Base-by-base conservation (phyloP, 106 monocot genomes). In the Gastrodia elata region DNA sequence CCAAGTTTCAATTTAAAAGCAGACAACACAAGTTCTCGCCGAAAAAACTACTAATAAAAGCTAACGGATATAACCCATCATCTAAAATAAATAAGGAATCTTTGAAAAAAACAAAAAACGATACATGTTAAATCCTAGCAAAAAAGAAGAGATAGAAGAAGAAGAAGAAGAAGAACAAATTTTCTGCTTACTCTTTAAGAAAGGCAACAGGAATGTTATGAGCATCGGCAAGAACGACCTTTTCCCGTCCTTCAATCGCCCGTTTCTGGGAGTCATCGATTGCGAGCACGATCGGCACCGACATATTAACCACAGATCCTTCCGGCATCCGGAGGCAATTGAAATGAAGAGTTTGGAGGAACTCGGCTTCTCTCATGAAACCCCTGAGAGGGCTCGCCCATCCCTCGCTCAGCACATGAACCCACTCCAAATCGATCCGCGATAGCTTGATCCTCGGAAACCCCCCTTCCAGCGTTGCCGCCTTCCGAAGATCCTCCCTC, bases 281-380 rank as follows among this genome's bases (percentile, higher is more conserved):
- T 24, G 92, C 83, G 76, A 97, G 90, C 76, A 97, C 92, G 78
- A 97, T 97, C 38, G 92, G 93, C 52, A 97, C 84, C 70, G 97
- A 93, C 97, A 97, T 97, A 76, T 97, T 97, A 68, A 91, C 90
- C 18, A 82, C 59, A 14, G 84, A 68, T 48, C 90, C 97, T 68
- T 86, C 87, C n/a, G 25, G 79, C 38, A 74, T 73, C 20, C 92
- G 90, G 81, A 92, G 86, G 49, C 77, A 86, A 81, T 90, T 93
- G 70, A 97, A 97, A 97, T 97, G 92, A 97, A 97, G 97, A 68
- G 97, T 86, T 93, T 97, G 97, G 97, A 97, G 97, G 84, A 93
- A 97, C 97, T 93, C 97, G 37, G 82, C 49, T 75, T 97, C 92
- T 10, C 90, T 78, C 97, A 97, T 97, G 92, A 97, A 97, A 22